phyloP scores from a whole-genome alignment of 2,329 filamentous ascomycete genomes.

The Acrodontium crateriforme region DNA sequence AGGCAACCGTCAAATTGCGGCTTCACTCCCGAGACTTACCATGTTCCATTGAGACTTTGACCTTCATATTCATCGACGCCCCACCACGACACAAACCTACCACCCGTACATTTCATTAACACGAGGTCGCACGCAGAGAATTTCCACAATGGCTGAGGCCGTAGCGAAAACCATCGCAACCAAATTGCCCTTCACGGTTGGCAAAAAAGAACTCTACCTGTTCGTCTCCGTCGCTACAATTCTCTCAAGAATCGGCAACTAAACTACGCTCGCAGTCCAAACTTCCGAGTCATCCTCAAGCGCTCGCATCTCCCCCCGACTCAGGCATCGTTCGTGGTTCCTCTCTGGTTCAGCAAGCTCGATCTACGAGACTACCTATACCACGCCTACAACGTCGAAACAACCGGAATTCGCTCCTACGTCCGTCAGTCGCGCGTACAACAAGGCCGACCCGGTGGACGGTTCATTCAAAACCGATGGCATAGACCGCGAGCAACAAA shows the following conservation, averaged over 20 bases:
- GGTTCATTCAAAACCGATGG: constrained; percentile 31
- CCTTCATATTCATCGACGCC: too few relatives aligned
- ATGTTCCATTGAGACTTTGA: too few relatives aligned
- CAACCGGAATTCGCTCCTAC: constrained; percentile 61
- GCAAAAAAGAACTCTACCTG: constrained; percentile 24
- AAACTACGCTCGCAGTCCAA: constrained; percentile 52
- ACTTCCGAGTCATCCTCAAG: constrained; percentile 67
- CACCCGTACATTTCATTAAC: too few relatives aligned
- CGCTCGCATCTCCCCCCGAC: constrained; percentile 60
- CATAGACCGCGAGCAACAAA: constrained; percentile 64
- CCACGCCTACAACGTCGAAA: constrained; percentile 67
- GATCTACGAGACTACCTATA: constrained; percentile 91
- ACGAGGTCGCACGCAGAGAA: too few relatives aligned
- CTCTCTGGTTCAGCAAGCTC: constrained; percentile 87
- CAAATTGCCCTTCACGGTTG: constrained; percentile 20
- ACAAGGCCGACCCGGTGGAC: constrained; percentile 28
- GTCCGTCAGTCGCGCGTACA: constrained; percentile 56
- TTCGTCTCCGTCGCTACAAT: constrained; percentile 7
- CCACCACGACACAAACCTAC: too few relatives aligned
- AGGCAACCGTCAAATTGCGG: too few relatives aligned
- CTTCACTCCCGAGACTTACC: too few relatives aligned
- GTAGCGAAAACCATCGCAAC: too few relatives aligned
- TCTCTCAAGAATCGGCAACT: too few relatives aligned
- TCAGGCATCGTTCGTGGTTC: constrained; percentile 82
- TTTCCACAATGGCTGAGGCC: too few relatives aligned